Evolutionary conservation across 2,329 filamentous ascomycete species (phyloP), one percentile per base, ranked within the genome.

Genomic region (Cordyceps pruinosa): DNA sequence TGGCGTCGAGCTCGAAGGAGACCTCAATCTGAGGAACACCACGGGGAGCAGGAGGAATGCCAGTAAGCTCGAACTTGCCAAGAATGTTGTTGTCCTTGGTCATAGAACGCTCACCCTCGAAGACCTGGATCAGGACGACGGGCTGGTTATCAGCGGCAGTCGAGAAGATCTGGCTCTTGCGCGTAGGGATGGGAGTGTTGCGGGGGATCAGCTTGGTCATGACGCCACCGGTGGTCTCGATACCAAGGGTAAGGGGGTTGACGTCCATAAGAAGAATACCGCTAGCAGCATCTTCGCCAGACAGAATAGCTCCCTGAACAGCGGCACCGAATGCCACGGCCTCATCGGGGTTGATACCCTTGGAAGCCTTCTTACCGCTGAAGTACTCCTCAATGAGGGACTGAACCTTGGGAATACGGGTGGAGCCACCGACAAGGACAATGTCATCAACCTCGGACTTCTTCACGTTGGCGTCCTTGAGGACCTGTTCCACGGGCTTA

Each of bases 291-390:
- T 88, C 84, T 78, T 97, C 90, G 65, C 91, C 91, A 66, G 91
- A 88, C 61, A 99, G 82, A 70, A 97, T 86, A 87, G 92, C 93
- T 78, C 88, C 94, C 79, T 99, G 94, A 66, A 97, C 91, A 66
- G 94, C 93, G 63, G 94, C 94, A 78, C 94, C 94, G 73, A 92
- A 97, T 71, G 94, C 94, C 66, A 97, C 94, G 78, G 94, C 94
- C 82, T 97, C 94, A 71, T 99, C 94, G 67, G 94, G 94, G 85
- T 97, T 97, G 75, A 99, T 96, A 77, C 91, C 90, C 90, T 97
- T 97, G 84, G 88, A 92, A 67, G 92, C 91, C 83, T 94, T 92
- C 89, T 97, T 97, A 75, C 92, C 88, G 67, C 72, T 80, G 74
- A 97, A 97, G 84, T 84, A 97, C 77, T 97, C 92, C 82, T 97